These are phyloP conservation scores for Saksenaea oblongispora DNA, from an alignment of 371 early-diverging fungal species.

Conservation along the genomic window DNA sequence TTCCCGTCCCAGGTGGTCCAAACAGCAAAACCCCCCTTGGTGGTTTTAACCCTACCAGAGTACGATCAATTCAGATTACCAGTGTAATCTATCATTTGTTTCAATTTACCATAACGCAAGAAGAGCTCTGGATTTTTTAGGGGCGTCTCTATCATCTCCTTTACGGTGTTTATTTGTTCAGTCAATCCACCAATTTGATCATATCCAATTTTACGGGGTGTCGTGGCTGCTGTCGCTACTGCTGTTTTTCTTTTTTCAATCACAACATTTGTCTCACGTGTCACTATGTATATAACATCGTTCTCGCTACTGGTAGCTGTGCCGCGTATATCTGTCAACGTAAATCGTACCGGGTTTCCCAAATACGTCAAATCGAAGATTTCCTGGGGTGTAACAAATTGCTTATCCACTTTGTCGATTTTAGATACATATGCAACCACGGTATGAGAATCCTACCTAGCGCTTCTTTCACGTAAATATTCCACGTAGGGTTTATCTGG, in stretches of 20 bases:
- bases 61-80: constrained; percentile 28
- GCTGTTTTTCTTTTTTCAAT: constrained; percentile 8
- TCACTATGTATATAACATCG: constrained; percentile 23
- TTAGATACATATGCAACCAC: too few relatives aligned
- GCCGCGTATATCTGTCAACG: constrained; percentile 21
- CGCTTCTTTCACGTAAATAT: constrained; percentile 17
- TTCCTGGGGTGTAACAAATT: constrained; percentile 48
- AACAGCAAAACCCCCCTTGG: constrained; percentile 91
- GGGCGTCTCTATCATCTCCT: constrained; percentile 88
- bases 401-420: constrained; percentile 46
- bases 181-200: constrained; percentile 76
- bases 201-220: constrained; percentile 29
- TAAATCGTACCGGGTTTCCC: constrained; percentile 50
- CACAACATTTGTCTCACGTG: constrained; percentile 26
- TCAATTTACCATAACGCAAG: constrained; percentile 54
- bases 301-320: constrained; percentile 28
- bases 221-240: constrained; percentile 8
- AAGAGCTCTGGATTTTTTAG: constrained; percentile 78
- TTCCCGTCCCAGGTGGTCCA: constrained; percentile 99
- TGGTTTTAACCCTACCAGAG: constrained; percentile 60
- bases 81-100: background rate
- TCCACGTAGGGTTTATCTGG: constrained; percentile 1
- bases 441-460: constrained; percentile 16
- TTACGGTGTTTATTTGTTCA: constrained; percentile 68
- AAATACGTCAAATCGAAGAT: constrained; percentile 56